phyloP scores from a whole-genome alignment of 1,139 yeast species.

The Starmera stellimalicola region DNA sequence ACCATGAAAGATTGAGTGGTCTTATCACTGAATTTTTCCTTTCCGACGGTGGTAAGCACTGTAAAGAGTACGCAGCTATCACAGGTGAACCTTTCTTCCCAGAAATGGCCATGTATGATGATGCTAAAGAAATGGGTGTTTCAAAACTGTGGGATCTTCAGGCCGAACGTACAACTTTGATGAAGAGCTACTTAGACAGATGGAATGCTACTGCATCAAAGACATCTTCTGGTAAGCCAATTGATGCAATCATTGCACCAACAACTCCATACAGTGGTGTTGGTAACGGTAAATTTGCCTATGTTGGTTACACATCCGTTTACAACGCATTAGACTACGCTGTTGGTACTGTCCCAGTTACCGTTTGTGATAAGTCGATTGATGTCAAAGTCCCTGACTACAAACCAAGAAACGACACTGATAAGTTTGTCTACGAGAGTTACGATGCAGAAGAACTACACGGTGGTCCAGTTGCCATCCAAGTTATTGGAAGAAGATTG shows the following conservation, averaged over 20 bases:
- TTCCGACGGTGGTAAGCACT: slow-evolving; percentile 31
- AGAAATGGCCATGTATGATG: slow-evolving; percentile 27
- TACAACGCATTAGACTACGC: slow-evolving; percentile 52
- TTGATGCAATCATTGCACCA: slow-evolving; percentile 39
- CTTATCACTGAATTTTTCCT: slow-evolving; percentile 20
- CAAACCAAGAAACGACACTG: slow-evolving; percentile 13
- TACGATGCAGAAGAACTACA: slow-evolving; percentile 30
- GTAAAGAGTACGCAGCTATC: slow-evolving; percentile 9
- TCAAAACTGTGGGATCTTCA: slow-evolving; percentile 30
- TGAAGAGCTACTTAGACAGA: slow-evolving; percentile 24
- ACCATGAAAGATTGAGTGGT: slow-evolving; percentile 9
- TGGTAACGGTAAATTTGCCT: slow-evolving; percentile 11
- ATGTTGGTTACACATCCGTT: slow-evolving; percentile 40
- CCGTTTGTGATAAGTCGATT: slow-evolving; percentile 31
- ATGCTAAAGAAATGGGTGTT: slow-evolving; percentile 25
- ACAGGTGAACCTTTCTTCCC: slow-evolving; percentile 34
- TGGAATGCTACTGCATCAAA: slow-evolving; percentile 13
- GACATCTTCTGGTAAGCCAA: slow-evolving; percentile 31
- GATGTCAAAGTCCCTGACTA: slow-evolving; percentile 12
- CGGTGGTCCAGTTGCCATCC: slow-evolving; percentile 38
- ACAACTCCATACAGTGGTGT: slow-evolving; percentile 36
- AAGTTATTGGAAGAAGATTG: slow-evolving; percentile 32
- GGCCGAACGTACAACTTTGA: slow-evolving; percentile 23
- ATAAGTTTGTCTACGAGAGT: slow-evolving; percentile 14
- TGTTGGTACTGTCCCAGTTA: slow-evolving; percentile 51